A percentile compares a stretch with the other conserved stretches of the same genome.
Evolutionary conservation across 805 yeast genomes (phyloP).

Genomic region (Yueomyces sp.): DNA sequence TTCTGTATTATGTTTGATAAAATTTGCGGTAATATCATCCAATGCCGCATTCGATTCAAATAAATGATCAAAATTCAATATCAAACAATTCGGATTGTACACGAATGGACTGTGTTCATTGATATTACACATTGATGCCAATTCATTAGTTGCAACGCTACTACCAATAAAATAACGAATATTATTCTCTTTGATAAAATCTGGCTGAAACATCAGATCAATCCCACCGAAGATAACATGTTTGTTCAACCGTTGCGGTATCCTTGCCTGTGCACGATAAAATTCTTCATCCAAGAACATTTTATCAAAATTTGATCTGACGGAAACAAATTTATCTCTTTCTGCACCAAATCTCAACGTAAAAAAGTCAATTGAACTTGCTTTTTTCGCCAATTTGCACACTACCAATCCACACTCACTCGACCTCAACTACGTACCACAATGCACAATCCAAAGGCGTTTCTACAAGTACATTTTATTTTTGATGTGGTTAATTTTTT

Average conservation of each 20-base stretch:
- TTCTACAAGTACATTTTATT: no score
- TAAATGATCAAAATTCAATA: constrained; percentile 25
- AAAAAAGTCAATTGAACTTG: no score
- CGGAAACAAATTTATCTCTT: no score
- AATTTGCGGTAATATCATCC: background rate
- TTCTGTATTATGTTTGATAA: constrained; percentile 13
- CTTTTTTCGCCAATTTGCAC: no score
- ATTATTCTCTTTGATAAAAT: constrained; percentile 26
- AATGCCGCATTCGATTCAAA: constrained; percentile 17
- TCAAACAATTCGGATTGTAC: constrained; percentile 19
- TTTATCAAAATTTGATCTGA: no score
- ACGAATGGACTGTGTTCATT: background rate
- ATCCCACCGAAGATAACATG: constrained; percentile 36
- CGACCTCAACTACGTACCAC: no score
- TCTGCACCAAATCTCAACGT: no score
- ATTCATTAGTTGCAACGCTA: constrained; percentile 22
- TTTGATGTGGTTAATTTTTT: no score
- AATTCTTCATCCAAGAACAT: background rate
- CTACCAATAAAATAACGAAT: constrained; percentile 28
- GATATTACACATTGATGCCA: constrained; percentile 14
- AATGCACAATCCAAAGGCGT: no score
- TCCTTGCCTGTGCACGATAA: background rate
- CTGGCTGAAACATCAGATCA: constrained; percentile 24
- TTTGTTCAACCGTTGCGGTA: constrained; percentile 30
- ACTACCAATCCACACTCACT: no score